Base-by-base conservation (phyloP, 371 early-diverging fungal genomes). In the Blakeslea trispora region DNA sequence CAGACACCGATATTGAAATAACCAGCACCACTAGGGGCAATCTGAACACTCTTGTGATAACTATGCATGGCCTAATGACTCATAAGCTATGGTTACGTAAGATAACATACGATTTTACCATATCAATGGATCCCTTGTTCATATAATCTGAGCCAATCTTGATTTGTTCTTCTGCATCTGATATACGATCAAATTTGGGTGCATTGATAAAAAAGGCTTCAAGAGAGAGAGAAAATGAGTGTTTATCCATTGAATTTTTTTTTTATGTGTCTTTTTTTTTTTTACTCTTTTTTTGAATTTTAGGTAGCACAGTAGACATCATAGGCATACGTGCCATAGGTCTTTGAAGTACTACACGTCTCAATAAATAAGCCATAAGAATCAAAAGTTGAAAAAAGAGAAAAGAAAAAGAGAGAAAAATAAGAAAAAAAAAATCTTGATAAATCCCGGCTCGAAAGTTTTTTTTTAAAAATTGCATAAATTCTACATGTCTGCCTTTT, bases 1-100 rank as follows among this genome's bases (percentile, higher is more conserved):
- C 90, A 87, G 24, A 91, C 85, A 15, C 88, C 94, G 64, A 89
- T 85, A 59, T 92, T 94, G 69, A 88, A 94, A 55, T 83, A 83
- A 2, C 82, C 89, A 24, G 86, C 82, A 3, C 82, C 72, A 53
- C 68, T 74, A 15, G 79, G 79, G 13, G 72, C 75, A 18, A 68
- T 48, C 35, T 64, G 71, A 15, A 78, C 79, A 50, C 74, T 73
- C 45, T 71, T 71, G 34, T 78, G 79, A 49, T 73, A 78, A 51
- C 72, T 71, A 41, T 71, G 61, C 79, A 78, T 78, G n/a, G 79
- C 79, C 72, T 72, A 57, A 34, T n/a, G 24, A 45, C 5, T 54
- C 23, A 41, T 6, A 53, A 54, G 14, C 19, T n/a, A n/a, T n/a
- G n/a, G n/a, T n/a, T 17, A 4, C n/a, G 22, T 11, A 17, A 39